Evolutionary conservation across 2,329 filamentous ascomycete species (phyloP).

Genomic region (Stylonectria norvegica): DNA sequence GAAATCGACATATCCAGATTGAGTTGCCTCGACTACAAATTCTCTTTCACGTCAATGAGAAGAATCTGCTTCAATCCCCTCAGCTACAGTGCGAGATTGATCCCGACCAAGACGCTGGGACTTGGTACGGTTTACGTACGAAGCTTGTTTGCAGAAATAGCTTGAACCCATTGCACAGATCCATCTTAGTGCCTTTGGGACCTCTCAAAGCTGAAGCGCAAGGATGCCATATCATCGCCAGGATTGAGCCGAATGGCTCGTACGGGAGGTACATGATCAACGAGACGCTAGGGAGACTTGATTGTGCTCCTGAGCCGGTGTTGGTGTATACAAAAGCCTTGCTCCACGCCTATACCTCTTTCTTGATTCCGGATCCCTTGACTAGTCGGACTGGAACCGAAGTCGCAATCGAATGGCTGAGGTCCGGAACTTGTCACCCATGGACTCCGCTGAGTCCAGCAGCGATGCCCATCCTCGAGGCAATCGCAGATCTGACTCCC

Average conservation of each 20-base stretch:
- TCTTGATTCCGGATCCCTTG: conserved; percentile 53
- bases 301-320: conserved; percentile 54
- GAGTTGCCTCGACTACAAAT: conserved; percentile 53
- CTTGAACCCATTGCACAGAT: conserved; percentile 40
- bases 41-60: conserved; percentile 46
- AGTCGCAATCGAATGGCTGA: no score
- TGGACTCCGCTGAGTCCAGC: conserved; percentile 28
- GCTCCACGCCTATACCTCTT: conserved; percentile 59
- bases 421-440: conserved; percentile 1
- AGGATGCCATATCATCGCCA: conserved; percentile 22
- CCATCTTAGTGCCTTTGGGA: conserved; percentile 53
- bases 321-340: conserved; percentile 55
- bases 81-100: conserved; percentile 53
- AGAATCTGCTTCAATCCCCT: conserved; percentile 42
- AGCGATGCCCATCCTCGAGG: no score
- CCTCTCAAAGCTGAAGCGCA: conserved; percentile 7
- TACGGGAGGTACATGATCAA: conserved; percentile 55
- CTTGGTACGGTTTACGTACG: conserved; percentile 57
- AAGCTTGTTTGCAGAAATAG: conserved; percentile 56
- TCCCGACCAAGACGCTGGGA: conserved; percentile 55
- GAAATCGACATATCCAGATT: conserved; percentile 34
- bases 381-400: conserved; percentile 56
- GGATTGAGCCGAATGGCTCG: conserved; percentile 28
- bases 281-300: conserved; percentile 49
- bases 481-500: conserved; percentile 37